Conservation (phyloP, 768 basidiomycete genomes). For the Suillus subluteus region DNA sequence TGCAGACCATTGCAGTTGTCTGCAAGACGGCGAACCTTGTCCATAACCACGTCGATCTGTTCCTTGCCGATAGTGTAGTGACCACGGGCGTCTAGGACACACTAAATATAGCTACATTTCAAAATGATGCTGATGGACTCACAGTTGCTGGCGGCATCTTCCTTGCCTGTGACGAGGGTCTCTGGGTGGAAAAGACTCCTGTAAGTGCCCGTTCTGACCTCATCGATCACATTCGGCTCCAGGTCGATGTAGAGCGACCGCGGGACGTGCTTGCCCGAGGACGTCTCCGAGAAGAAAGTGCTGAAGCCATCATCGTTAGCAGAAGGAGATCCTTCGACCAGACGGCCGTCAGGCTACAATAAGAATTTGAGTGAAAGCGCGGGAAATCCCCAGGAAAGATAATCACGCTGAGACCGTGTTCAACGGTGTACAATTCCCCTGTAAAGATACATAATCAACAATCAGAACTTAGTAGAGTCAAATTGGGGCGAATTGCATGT, state of each 20-base stretch:
- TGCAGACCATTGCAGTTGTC: slow-evolving; percentile 97
- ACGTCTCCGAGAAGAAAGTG: slow-evolving; percentile 99
- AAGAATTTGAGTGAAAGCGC: slow-evolving; percentile 21
- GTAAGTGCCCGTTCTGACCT: slow-evolving; percentile 95
- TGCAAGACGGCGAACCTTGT: slow-evolving; percentile 91
- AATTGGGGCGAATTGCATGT: slow-evolving; percentile 21
- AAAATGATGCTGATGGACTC: slow-evolving; percentile 25
- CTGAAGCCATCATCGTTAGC: slow-evolving; percentile 90
- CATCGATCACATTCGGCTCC: slow-evolving; percentile 97
- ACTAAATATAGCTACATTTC: slow-evolving; percentile 12
- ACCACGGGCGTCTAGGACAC: slow-evolving; percentile 82
- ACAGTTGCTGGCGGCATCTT: slow-evolving; percentile 99
- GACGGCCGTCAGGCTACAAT: slow-evolving; percentile 89
- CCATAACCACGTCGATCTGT: slow-evolving; percentile 94
- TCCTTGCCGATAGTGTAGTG: slow-evolving; percentile 99
- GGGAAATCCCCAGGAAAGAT: slow-evolving; percentile 12
- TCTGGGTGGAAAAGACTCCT: slow-evolving; percentile 98
- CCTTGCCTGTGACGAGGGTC: slow-evolving; percentile 97
- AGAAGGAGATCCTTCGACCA: slow-evolving; percentile 76
- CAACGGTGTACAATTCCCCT: slow-evolving; percentile 99
- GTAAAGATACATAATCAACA: slow-evolving; percentile 30
- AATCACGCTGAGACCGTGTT: slow-evolving; percentile 92
- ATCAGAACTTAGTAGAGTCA: slow-evolving; percentile 3
- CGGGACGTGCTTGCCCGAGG: slow-evolving; percentile 95
- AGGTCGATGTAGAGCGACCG: slow-evolving; percentile 97